Conservation (phyloP, 306 rosid species). For the Vicia faba region DNA sequence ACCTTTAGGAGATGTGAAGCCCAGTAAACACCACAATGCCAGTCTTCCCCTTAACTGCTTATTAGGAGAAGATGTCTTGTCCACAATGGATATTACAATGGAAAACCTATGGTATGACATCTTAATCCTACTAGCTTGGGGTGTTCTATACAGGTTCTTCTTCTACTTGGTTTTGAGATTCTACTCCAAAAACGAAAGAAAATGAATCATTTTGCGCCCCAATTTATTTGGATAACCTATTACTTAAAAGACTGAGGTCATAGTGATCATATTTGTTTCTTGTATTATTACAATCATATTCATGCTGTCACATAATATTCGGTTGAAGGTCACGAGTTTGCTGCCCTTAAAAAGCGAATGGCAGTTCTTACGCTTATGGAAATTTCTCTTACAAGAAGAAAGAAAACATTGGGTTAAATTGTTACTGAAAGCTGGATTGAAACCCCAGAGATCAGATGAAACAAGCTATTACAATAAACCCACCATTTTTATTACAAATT, state of each 20-base stretch:
- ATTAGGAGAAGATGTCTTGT: conserved; percentile 69
- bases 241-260: conserved; percentile 13
- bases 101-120: conserved; percentile 60
- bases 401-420: background rate
- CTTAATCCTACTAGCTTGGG: conserved; percentile 81
- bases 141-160: conserved; percentile 73
- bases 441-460: background rate
- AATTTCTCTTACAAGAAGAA: background rate
- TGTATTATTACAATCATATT: conserved; percentile 12
- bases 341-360: background rate
- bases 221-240: background rate
- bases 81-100: conserved; percentile 57
- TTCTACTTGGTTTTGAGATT: conserved; percentile 89
- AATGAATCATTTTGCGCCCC: conserved; percentile 41
- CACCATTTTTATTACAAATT: background rate
- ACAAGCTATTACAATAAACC: background rate
- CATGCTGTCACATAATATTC: conserved; percentile 1
- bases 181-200: conserved; percentile 85
- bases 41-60: conserved; percentile 39
- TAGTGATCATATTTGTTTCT: conserved; percentile 8
- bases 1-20: conserved; percentile 57
- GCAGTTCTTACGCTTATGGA: background rate
- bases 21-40: conserved; percentile 41
- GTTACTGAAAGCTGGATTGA: background rate
- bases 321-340: conserved; percentile 20